Evolutionary conservation across 2,329 filamentous ascomycete genomes (phyloP), one percentile per base, ranked within the genome.

Genomic region (Pseudocercospora eumusae): DNA sequence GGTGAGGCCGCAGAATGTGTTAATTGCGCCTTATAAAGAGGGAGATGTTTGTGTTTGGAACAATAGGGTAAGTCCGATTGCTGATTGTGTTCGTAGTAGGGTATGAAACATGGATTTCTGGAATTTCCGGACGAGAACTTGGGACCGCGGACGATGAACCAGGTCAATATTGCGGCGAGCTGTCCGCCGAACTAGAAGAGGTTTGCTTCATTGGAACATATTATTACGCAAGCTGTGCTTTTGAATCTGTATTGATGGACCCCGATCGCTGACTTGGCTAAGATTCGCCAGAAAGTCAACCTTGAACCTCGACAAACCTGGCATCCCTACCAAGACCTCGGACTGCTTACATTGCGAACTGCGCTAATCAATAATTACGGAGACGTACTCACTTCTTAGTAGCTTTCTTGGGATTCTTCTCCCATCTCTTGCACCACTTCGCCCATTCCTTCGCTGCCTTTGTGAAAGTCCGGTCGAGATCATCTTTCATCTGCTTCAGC

Each of bases 361-460:
- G 13, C n/a, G 36, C 13, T 6, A 40, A 6, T 18, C 6, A 18
- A 18, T 4, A 18, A 3, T 18, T 1, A n/a, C 36, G 7, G 36
- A 40, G 15, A 40, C 4, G 36, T 6, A 9, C 28, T 66, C 59
- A 66, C 23, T 68, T 67, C 66, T 71, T 76, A 54, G 79, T 28
- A 25, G 59, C 64, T 56, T 67, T 64, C 62, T 57, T 40, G 2
- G 64, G 61, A 27, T 66, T 58, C 61, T 63, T 64, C 64, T 59
- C 60, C 54, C 67, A 71, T 79, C 77, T 68, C 78, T 62, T 63
- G 25, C 56, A 57, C 66, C 66, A 67, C 44, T 62, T 61, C 9
- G 31, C 59, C 66, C 66, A 67, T 49, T 66, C 66, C 23, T 58
- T 64, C 23, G 64, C 66, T 1, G 64, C 66, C 27, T 67, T 67